Evolutionary conservation across 2,329 filamentous ascomycete genomes (phyloP).

Genomic region (Colletotrichum sansevieriae): DNA sequence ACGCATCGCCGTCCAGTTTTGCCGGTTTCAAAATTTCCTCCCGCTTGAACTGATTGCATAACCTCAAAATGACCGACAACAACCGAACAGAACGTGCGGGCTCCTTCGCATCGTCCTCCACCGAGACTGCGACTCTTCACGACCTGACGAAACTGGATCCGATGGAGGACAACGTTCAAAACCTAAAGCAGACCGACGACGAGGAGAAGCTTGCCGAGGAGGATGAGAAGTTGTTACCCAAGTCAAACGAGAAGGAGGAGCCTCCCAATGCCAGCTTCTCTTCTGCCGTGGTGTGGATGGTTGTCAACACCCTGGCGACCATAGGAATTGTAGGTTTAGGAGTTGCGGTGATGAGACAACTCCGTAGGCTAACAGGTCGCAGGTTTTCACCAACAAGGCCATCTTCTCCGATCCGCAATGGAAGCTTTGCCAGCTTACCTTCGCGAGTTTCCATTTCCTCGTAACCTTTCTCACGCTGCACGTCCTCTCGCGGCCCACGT

Average conservation of each 20-base stretch:
- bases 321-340: constrained; percentile 69
- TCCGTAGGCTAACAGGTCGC: constrained; percentile 34
- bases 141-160: constrained; percentile 52
- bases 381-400: constrained; percentile 79
- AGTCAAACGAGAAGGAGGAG: constrained; percentile 51
- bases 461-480: constrained; percentile 75
- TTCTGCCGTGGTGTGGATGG: constrained; percentile 66
- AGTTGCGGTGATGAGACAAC: not conserved
- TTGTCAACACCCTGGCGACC: constrained; percentile 72
- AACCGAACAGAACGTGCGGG: constrained; percentile 45
- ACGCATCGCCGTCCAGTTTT: not conserved
- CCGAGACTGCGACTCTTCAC: constrained; percentile 49
- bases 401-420: constrained; percentile 75
- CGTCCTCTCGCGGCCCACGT: constrained; percentile 68
- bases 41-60: not conserved
- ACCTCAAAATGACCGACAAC: constrained; percentile 45
- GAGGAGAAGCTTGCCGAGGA: constrained; percentile 55
- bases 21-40: constrained; percentile 2
- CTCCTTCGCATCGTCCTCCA: constrained; percentile 53
- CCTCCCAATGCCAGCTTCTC: constrained; percentile 52
- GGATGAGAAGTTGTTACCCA: constrained; percentile 56
- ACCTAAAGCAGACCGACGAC: constrained; percentile 49
- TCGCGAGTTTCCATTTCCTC: constrained; percentile 77
- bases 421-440: constrained; percentile 73
- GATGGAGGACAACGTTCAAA: constrained; percentile 49